Base-by-base conservation (phyloP, 768 basidiomycete species). In the Serpula lacrymans region DNA sequence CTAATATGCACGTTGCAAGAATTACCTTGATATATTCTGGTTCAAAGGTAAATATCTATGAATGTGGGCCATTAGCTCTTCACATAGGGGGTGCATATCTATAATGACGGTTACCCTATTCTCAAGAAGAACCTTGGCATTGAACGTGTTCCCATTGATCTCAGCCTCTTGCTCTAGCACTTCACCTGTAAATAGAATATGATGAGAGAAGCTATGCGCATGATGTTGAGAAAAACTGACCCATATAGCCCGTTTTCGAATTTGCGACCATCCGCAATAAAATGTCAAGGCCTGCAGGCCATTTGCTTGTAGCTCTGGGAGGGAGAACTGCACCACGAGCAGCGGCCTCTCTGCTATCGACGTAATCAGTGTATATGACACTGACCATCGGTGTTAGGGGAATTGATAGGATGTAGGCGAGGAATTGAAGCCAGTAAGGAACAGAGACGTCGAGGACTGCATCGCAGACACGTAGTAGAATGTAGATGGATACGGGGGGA, bases 261-360 rank as follows among this genome's bases (percentile, higher is more conserved):
- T 68, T 64, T 36, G 61, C 47, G 37, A 65, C 56, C 60, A 75
- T 54, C 11, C 22, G 42, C n/a, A 48, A 45, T 18, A 78, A 50
- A 12, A 76, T 48, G 44, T 78, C 78, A 3, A 74, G n/a, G 43
- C 70, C 74, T 18, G 74, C 77, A 5, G 67, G 57, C 52, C 47
- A 60, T 28, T 57, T 68, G 0, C 72, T 73, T 20, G 52, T 44
- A 1, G 61, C 52, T 13, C 44, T 55, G 1, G 73, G 74, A 0
- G 70, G 55, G n/a, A 73, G 54, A 8, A 69, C 67, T 21, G 77
- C 77, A 3, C 76, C 77, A 16, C 65, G 34, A 1, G 57, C 55
- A 6, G 64, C 64, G 6, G 79, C 79, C 10, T 61, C 54, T 7
- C 69, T 62, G 26, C 51, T 60, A 11, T 74, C 55, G 11, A 40